Percentiles rank a stretch among this genome's conserved stretches.
phyloP scores from a whole-genome alignment of 495 filamentous ascomycete species.

The Pyrenula aspistea region DNA sequence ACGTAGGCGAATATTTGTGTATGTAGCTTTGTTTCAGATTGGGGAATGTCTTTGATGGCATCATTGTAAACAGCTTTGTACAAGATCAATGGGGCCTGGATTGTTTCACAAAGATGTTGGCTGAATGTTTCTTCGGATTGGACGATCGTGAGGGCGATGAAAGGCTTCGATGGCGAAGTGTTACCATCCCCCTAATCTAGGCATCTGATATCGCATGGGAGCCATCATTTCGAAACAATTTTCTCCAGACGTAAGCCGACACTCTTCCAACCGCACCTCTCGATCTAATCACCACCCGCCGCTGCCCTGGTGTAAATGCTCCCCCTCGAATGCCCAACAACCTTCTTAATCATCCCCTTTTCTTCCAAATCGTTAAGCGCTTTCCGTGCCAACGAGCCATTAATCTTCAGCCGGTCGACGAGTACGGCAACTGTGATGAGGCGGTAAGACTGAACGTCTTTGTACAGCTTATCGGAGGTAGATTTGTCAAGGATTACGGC shows the following conservation, averaged over 20 bases:
- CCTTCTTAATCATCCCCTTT: slow-evolving; percentile 96
- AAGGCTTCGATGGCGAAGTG: too few species aligned
- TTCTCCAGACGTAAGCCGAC: too few species aligned
- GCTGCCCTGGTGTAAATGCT: slow-evolving; percentile 72
- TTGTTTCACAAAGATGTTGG: too few species aligned
- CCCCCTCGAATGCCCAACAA: slow-evolving; percentile 92
- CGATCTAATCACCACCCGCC: not conserved
- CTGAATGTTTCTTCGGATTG: too few species aligned
- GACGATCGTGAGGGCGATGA: too few species aligned
- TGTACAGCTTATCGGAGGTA: slow-evolving; percentile 62
- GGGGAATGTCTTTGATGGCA: too few species aligned
- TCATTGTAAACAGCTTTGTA: too few species aligned
- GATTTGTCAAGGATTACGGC: slow-evolving; percentile 65
- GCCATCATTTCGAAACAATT: too few species aligned
- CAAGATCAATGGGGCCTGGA: too few species aligned
- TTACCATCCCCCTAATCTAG: too few species aligned
- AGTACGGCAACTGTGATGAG: slow-evolving; percentile 97
- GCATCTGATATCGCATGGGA: too few species aligned
- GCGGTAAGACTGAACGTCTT: slow-evolving; percentile 99
- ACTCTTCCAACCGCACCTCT: not conserved
- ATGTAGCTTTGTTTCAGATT: not conserved
- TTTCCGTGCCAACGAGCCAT: slow-evolving; percentile 85
- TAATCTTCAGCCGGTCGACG: slow-evolving; percentile 99
- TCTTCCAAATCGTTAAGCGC: slow-evolving; percentile 91
- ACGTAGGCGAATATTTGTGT: slow-evolving; percentile 1